Percentiles rank a stretch among this genome's conserved stretches.
Conservation (phyloP, 1,284 basidiomycete species). For the Lignosus rhinocerotis region DNA sequence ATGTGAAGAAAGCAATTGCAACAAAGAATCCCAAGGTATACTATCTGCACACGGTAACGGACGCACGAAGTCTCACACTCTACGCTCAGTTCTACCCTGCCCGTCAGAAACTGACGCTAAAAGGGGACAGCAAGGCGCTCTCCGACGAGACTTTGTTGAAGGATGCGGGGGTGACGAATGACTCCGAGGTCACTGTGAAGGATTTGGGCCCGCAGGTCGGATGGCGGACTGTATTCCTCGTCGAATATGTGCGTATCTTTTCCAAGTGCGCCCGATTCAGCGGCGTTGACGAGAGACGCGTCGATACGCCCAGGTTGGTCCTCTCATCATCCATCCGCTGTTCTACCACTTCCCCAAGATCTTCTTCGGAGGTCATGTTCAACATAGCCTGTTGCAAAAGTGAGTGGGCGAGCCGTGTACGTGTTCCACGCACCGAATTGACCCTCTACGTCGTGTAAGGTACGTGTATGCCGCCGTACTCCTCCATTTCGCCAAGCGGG, state of each 20-base stretch:
- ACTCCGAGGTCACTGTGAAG: slow-evolving; percentile 72
- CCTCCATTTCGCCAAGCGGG: slow-evolving; percentile 90
- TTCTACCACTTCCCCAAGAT: slow-evolving; percentile 74
- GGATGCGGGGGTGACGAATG: slow-evolving; percentile 57
- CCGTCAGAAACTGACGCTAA: slow-evolving; percentile 74
- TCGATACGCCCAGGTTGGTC: slow-evolving; percentile 65
- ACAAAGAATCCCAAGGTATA: slow-evolving; percentile 60
- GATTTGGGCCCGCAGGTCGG: slow-evolving; percentile 87
- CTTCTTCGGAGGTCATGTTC: slow-evolving; percentile 69
- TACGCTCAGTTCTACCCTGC: slow-evolving; percentile 60
- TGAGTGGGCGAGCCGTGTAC: slow-evolving; percentile 36
- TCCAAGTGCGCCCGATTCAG: background rate
- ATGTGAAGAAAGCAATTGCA: slow-evolving; percentile 60
- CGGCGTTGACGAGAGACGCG: slow-evolving; percentile 1
- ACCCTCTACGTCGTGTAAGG: slow-evolving; percentile 41
- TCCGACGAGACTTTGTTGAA: slow-evolving; percentile 63
- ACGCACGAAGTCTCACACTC: background rate
- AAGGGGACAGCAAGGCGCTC: slow-evolving; percentile 60
- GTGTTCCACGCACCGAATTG: background rate
- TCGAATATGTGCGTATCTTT: slow-evolving; percentile 82
- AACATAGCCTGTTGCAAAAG: slow-evolving; percentile 81
- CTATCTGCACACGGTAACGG: background rate
- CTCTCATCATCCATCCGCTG: slow-evolving; percentile 89
- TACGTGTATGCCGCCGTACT: slow-evolving; percentile 80
- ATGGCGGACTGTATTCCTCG: slow-evolving; percentile 84